Evolutionary conservation across 352 stramenopile genomes (phyloP), one percentile per base, ranked within the genome.

Genomic region (Pythium scleroteichum): DNA sequence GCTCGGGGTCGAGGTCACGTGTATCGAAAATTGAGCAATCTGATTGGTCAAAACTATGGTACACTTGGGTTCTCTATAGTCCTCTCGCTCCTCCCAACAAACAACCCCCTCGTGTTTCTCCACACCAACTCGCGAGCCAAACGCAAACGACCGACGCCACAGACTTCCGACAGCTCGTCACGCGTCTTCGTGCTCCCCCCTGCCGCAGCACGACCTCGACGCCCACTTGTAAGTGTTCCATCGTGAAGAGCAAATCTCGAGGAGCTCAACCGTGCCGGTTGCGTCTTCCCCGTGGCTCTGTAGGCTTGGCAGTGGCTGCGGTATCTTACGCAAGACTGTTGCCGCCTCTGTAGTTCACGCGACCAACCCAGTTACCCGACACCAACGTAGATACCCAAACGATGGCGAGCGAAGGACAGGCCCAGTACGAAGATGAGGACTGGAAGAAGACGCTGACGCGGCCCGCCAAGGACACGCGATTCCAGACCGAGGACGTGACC

Each of bases 401-500:
- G 13, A 68, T 68, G 61, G 61, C 61, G 41, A 68, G 53, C 29
- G 53, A 61, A 22, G 55, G 16, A 66, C 59, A 66, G 32, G 59
- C 60, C 54, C 62, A 69, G 39, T 62, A 65, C 53, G 70, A 87
- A 23, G 71, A 79, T 8, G 79, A 86, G 39, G 76, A 85, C 68
- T 95, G 84, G 86, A 94, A 95, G 64, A 62, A 68, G 38, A 74
- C 67, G 35, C 69, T 96, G 35, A 94, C 92, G 73, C 79, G 79
- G 22, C 90, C 90, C 5, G 76, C 76, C 32, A 93, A 92, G 48
- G 90, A 97, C 69, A 96, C 83, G 65, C 88, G 90, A 64, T 76
- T 96, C 69, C 87, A 96, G 66, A 97, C 90, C 32, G 89, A 96
- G 76, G 97, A 99, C 80, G 97, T 99, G 64, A 99, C 97, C 48